Evolutionary conservation across 306 rosid species (phyloP).

Genomic region (Prunus padus): DNA sequence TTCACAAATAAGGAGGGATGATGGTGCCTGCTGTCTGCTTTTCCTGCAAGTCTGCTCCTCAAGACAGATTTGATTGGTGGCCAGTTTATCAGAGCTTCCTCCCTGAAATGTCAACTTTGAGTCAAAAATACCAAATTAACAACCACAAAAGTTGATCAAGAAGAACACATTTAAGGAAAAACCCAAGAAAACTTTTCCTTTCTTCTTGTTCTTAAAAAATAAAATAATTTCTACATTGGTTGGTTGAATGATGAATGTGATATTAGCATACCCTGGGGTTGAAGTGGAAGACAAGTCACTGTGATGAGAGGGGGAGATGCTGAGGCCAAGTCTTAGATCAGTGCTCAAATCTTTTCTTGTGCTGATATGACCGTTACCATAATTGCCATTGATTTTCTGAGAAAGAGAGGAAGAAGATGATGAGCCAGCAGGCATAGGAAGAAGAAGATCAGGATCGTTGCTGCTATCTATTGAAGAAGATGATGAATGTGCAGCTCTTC

Average conservation of each 20-base stretch:
- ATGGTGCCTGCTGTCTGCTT: background rate
- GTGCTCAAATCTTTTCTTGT: constrained; percentile 20
- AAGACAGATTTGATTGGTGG: constrained; percentile 19
- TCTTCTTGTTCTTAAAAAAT: background rate
- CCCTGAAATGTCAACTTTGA: constrained; percentile 5
- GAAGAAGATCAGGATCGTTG: constrained; percentile 17
- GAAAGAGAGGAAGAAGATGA: constrained; percentile 17
- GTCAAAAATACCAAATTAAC: background rate
- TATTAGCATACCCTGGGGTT: constrained; percentile 8
- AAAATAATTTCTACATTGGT: background rate
- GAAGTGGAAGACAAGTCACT: constrained; percentile 25
- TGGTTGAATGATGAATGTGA: background rate
- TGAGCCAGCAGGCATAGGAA: constrained; percentile 6
- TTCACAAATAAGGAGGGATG: constrained; percentile 20
- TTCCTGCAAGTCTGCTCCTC: constrained; percentile 15
- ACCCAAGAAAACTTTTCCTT: background rate
- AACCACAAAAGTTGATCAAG: background rate
- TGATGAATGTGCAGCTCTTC: constrained; percentile 9
- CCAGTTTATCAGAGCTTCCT: constrained; percentile 18
- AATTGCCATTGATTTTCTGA: constrained; percentile 1
- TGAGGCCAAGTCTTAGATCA: constrained; percentile 27
- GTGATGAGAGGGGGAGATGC: constrained; percentile 9
- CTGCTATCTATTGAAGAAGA: constrained; percentile 28
- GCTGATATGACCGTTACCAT: background rate
- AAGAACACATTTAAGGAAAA: background rate